These are phyloP conservation scores for Kregervanrija fluxuum DNA, from an alignment of 805 yeast species.

Conservation along the genomic window DNA sequence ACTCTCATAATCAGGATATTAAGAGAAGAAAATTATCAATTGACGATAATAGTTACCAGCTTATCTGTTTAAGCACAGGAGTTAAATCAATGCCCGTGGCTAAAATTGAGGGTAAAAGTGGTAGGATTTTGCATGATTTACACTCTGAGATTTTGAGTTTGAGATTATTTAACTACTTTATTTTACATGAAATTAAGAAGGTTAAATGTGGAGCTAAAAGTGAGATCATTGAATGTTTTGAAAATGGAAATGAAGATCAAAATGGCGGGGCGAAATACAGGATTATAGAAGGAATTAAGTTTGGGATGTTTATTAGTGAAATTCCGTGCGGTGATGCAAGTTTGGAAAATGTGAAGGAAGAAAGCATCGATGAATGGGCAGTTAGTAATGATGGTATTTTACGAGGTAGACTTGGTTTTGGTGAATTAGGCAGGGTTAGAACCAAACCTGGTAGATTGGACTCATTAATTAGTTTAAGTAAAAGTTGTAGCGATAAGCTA, in stretches of 20 bases:
- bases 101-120: conserved; percentile 32
- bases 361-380: conserved; percentile 15
- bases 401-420: conserved; percentile 62
- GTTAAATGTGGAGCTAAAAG: conserved; percentile 9
- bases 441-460: conserved; percentile 92
- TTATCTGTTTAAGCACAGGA: conserved; percentile 66
- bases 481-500: conserved; percentile 86
- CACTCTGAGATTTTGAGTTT: conserved; percentile 84
- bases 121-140: conserved; percentile 71
- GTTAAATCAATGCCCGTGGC: conserved; percentile 67
- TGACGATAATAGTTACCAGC: conserved; percentile 16
- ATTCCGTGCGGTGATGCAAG: conserved; percentile 92
- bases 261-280: conserved; percentile 16
- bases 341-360: conserved; percentile 36
- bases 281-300: conserved; percentile 30
- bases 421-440: conserved; percentile 57
- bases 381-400: conserved; percentile 14
- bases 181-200: conserved; percentile 42
- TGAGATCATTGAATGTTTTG: conserved; percentile 6
- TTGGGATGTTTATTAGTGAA: conserved; percentile 64
- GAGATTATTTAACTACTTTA: conserved; percentile 57
- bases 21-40: conserved; percentile 6
- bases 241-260: conserved; percentile 5
- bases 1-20: conserved; percentile 6
- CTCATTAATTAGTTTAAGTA: conserved; percentile 62